Base-by-base conservation (phyloP, 257 asterid genomes). In the Scutellaria barbata region DNA sequence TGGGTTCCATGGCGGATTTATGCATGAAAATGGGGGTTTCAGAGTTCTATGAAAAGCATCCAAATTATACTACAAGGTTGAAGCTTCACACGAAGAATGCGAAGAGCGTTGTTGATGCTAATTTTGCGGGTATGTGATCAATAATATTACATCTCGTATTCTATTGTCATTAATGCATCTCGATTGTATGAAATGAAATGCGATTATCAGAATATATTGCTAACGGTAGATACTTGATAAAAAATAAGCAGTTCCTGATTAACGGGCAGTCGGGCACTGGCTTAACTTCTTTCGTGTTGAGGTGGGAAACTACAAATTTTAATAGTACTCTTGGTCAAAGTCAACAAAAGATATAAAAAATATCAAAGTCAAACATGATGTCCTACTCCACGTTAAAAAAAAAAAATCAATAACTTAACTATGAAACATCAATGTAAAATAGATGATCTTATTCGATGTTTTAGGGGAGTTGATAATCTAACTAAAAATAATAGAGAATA, bases 1-100 rank as follows among this genome's bases (percentile, higher is more conserved):
- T 81, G 63, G 91, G 83, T 10, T 65, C 77, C 30, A 88, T 85
- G 90, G 83, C 40, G 9, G 82, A 83, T 45, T 59, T 74, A 3
- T 85, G 90, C 77, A 87, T 85, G 79, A 78, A 78, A 33, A 83
- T 83, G 84, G 85, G 89, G 6, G 42, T 80, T 52, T 62, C 70
- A 7, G 90, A 87, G 63, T 83, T 85, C 56, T 87, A 87, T 51
- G 54, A 52, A 0, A 76, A 52, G 6, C 77, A 78, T 77, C 69
- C 84, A 2, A 70, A 82, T 46, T 85, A 83, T 40, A 50, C 42
- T 2, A 81, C 87, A 1, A 72, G 86, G 78, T 41, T 88, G 73
- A 18, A 71, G 20, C 65, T 80, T 0, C 86, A 75, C 65, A 42
- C 70, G 11, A 80, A 69, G 69, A 73, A 75, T 68, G 89, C 85